Percentiles rank a stretch among this genome's conserved stretches.
Conservation (phyloP, 2,329 filamentous ascomycete genomes). For the Didymella exigua region DNA sequence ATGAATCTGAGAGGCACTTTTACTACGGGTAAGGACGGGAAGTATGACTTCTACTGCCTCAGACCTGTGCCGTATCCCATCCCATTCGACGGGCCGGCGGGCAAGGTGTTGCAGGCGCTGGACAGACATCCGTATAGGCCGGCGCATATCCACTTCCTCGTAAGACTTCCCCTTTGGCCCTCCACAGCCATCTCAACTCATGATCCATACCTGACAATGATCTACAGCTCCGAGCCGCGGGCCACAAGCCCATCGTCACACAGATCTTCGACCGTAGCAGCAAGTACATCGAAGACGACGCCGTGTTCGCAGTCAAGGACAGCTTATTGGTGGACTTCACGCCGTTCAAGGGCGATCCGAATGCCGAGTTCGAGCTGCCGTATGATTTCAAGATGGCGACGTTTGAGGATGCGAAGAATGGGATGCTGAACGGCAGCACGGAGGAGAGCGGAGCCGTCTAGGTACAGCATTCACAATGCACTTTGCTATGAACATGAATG, state of each 20-base stretch:
- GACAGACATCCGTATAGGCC: conserved; percentile 67
- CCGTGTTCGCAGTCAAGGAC: conserved; percentile 66
- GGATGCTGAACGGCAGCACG: conserved; percentile 33
- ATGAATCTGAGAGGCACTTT: conserved; percentile 78
- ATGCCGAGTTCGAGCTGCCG: conserved; percentile 60
- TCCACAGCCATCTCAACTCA: too few relatives aligned
- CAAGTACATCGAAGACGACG: conserved; percentile 65
- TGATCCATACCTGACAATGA: background rate
- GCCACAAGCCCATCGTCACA: conserved; percentile 72
- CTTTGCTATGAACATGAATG: too few relatives aligned
- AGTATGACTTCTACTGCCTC: conserved; percentile 59
- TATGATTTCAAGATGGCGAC: conserved; percentile 57
- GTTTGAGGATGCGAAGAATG: conserved; percentile 44
- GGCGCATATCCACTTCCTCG: conserved; percentile 68
- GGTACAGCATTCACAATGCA: background rate
- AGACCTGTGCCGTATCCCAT: conserved; percentile 58
- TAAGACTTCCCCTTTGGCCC: conserved; percentile 36
- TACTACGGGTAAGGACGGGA: conserved; percentile 67
- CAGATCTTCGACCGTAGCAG: conserved; percentile 76
- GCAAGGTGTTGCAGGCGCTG: conserved; percentile 62
- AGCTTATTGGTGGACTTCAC: conserved; percentile 63
- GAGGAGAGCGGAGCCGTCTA: conserved; percentile 28
- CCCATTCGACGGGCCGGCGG: conserved; percentile 63
- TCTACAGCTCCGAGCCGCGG: conserved; percentile 57
- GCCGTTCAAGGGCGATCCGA: conserved; percentile 56